Conservation (phyloP, 805 yeast species). For the Kazachstania taianensis region DNA sequence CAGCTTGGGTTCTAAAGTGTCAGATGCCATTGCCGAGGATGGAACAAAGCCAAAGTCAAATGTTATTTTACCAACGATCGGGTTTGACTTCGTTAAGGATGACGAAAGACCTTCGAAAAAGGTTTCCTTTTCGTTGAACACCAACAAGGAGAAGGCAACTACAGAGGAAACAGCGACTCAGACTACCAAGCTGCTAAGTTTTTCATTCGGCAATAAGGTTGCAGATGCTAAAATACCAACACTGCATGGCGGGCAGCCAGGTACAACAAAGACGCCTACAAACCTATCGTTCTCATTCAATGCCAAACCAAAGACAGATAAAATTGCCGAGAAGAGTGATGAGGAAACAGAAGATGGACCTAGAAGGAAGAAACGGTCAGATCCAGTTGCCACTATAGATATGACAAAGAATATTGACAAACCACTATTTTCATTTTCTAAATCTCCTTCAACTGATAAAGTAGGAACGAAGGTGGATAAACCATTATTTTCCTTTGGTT, state of each 20-base stretch:
- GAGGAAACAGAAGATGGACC: slow-evolving; percentile 7
- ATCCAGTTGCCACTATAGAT: slow-evolving; percentile 4
- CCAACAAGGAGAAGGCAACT: too few species aligned
- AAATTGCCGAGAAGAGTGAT: neutral
- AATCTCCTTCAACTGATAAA: neutral
- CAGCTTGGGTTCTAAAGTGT: too few species aligned
- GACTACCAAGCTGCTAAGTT: slow-evolving; percentile 5
- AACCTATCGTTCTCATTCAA: slow-evolving; percentile 7
- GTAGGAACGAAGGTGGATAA: neutral
- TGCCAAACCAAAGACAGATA: too few species aligned
- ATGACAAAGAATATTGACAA: slow-evolving; percentile 5
- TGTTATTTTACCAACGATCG: slow-evolving; percentile 20
- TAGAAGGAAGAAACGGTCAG: slow-evolving; percentile 7
- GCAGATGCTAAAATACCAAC: slow-evolving; percentile 1
- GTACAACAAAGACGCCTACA: neutral
- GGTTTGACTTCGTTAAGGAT: slow-evolving; percentile 25
- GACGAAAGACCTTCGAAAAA: slow-evolving; percentile 16
- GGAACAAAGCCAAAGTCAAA: slow-evolving; percentile 1
- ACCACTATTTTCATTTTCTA: slow-evolving; percentile 8
- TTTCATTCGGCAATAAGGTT: slow-evolving; percentile 7
- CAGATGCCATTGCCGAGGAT: too few species aligned
- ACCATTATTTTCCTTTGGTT: slow-evolving; percentile 4
- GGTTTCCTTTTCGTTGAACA: neutral
- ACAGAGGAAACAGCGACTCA: neutral
- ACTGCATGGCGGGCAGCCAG: neutral